Base-by-base conservation (phyloP, 75 land plant genomes). In the Selaginella moellendorffii region DNA sequence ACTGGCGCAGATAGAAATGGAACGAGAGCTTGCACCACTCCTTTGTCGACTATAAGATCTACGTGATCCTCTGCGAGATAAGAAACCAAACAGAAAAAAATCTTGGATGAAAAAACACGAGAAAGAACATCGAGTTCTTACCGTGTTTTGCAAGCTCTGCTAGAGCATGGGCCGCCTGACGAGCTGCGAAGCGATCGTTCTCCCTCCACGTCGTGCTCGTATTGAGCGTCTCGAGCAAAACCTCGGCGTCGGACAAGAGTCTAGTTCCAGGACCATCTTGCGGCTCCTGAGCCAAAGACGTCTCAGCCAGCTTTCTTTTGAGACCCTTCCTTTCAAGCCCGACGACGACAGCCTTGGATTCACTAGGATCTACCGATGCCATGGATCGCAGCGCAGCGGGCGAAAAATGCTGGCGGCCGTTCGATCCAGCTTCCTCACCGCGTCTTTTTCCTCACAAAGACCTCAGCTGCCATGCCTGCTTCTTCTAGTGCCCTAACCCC, bases 101-200 rank as follows among this genome's bases (percentile, higher is more conserved):
- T n/a, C n/a, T n/a, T n/a, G n/a, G n/a, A 14, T 36, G 46, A 26
- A 26, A 24, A 66, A 66, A 53, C 8, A 2, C 1, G 27, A 52
- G 17, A 25, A 66, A 0, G 27, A 5, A 0, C 27, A 63, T 20
- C 24, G 10, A 36, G 8, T 18, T 0, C 65, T 81, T 27, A 79
- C 99, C 99, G 74, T 89, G 85, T 67, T 95, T 95, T 1, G 99
- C 90, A 26, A 95, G 83, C 71, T 95, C 99, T 12, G 99, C 87
- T 20, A 95, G 76, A 53, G 77, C 74, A 31, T 95, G 99, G 26
- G 87, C 79, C 42, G 96, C 99, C 27, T 80, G 77, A 27, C 85
- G 82, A 46, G 99, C 96, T 19, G 86, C 79, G 1, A 72, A 42
- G 0, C 99, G 90, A 76, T 95, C 96, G 26, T 72, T 28, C 52